Evolutionary conservation across 257 asterid genomes (phyloP).

Genomic region (Solanum pinnatisectum): DNA sequence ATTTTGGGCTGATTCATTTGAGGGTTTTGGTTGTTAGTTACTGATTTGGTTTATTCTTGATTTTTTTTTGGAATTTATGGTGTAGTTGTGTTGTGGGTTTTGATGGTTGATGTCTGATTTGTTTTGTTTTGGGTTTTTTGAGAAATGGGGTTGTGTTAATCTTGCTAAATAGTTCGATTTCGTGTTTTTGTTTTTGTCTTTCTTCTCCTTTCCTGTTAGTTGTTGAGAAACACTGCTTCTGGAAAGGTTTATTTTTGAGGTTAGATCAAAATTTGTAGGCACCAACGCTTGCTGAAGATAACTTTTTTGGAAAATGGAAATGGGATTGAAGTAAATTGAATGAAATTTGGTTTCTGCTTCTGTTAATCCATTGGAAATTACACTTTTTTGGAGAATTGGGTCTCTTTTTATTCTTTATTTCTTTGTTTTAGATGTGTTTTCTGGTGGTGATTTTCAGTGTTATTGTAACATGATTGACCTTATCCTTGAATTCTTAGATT

Average conservation of each 20-base stretch:
- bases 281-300: background rate
- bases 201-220: background rate
- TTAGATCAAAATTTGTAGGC: background rate
- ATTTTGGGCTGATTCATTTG: conserved; percentile 8
- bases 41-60: conserved; percentile 16
- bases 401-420: background rate
- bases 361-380: background rate
- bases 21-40: background rate
- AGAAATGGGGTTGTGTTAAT: background rate
- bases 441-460: background rate
- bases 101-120: background rate
- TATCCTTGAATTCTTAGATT: background rate
- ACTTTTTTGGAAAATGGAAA: background rate
- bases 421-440: background rate
- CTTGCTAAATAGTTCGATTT: background rate
- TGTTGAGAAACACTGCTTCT: background rate
- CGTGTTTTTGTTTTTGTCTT: background rate
- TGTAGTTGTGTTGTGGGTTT: background rate
- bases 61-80: background rate
- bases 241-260: background rate
- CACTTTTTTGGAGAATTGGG: background rate
- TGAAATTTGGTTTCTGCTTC: background rate
- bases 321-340: background rate
- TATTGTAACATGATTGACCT: background rate
- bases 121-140: background rate